Evolutionary conservation across 2,329 filamentous ascomycete species (phyloP), one percentile per base, ranked within the genome.

Genomic region (Pezicula carpinea): DNA sequence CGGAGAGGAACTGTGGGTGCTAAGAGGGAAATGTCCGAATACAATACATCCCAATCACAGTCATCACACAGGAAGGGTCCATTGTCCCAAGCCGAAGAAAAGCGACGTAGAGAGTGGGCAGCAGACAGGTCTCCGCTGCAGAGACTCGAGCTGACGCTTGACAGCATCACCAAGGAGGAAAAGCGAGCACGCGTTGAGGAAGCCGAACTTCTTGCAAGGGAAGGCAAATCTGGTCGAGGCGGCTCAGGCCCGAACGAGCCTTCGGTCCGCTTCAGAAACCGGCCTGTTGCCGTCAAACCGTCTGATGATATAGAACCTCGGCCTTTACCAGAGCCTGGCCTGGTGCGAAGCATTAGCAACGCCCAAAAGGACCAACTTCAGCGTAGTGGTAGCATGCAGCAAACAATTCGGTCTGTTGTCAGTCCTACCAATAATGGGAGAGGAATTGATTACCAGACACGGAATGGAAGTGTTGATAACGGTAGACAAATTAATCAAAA

Each of bases 131-230:
- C 92, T 53, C 93, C 95, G 44, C 76, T 99, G 44, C 92, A 99
- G 67, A 93, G 85, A 71, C 79, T 99, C 56, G 92, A 99, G 72
- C 81, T 88, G 61, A 93, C 89, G 59, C 77, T 97, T 61, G 87
- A 86, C 66, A 90, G 87, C 68, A 92, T 96, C 66, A 96, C 87
- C 65, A 97, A 96, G 66, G 91, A 96, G 69, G 91, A 96, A 68
- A 95, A 95, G 66, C 80, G 92, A 54, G 89, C 90, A 7, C 79
- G 89, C 39, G 82, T 92, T 4, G 80, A 90, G 63, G 87, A 92
- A 59, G 89, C 89, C 5, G 92, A 96, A 65, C 76, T 82, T 56
- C 78, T 80, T 36, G 79, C 84, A 15, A 79, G 83, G 56, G 83
- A 92, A 54, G 53, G 55, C 5, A 61, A 57, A 34, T 48, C 58